phyloP scores from a whole-genome alignment of 768 basidiomycete species.

The Leccinum longicurvipes region DNA sequence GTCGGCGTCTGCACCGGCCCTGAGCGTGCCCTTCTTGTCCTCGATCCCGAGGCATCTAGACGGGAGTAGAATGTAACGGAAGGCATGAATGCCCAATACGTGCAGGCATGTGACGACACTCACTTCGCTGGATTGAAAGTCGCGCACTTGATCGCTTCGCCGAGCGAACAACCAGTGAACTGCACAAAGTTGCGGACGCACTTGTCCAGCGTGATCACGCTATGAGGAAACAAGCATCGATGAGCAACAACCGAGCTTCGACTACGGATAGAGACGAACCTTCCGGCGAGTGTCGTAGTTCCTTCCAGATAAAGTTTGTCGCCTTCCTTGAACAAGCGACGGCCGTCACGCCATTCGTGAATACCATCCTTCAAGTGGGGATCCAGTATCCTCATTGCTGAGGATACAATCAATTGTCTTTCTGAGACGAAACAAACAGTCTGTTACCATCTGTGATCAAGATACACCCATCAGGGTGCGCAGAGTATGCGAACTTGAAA shows the following conservation, averaged over 20 bases:
- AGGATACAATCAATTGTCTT: not conserved
- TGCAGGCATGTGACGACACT: constrained; percentile 15
- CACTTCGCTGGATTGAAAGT: constrained; percentile 83
- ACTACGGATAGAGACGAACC: constrained; percentile 41
- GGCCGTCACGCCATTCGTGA: constrained; percentile 86
- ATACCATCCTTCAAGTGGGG: constrained; percentile 79
- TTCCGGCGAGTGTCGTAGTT: constrained; percentile 85
- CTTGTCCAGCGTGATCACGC: constrained; percentile 78
- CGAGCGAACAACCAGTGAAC: constrained; percentile 81
- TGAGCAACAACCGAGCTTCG: not conserved
- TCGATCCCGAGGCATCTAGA: constrained; percentile 73
- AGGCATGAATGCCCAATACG: not conserved
- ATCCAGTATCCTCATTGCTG: constrained; percentile 85
- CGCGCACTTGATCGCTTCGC: constrained; percentile 81
- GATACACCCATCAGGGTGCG: constrained; percentile 81
- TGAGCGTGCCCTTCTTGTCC: constrained; percentile 74
- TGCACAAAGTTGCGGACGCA: constrained; percentile 82
- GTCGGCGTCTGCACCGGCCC: constrained; percentile 84
- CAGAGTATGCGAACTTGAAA: constrained; percentile 72
- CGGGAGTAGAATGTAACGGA: not conserved
- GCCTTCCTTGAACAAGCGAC: constrained; percentile 77
- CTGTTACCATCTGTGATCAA: constrained; percentile 81
- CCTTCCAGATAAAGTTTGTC: constrained; percentile 79
- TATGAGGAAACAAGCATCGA: constrained; percentile 23
- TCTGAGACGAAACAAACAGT: constrained; percentile 7